Conservation (phyloP, 306 rosid genomes). For the Cicer arietinum region DNA sequence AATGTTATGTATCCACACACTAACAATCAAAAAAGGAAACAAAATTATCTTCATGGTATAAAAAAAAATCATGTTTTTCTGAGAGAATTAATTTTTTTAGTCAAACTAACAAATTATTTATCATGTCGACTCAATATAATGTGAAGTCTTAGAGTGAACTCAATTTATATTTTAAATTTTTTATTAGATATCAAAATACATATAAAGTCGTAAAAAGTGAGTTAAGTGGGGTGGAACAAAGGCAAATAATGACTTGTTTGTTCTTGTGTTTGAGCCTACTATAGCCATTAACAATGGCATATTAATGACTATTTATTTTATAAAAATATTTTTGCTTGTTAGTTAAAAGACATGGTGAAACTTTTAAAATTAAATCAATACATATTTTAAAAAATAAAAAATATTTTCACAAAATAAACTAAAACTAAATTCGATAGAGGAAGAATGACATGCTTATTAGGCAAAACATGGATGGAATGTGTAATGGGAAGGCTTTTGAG, state of each 20-base stretch:
- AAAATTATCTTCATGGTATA: not conserved
- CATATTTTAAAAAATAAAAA: no score
- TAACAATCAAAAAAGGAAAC: constrained; percentile 22
- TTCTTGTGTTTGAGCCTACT: not conserved
- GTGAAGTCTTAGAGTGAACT: no score
- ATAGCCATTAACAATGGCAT: not conserved
- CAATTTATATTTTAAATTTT: not conserved
- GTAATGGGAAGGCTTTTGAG: constrained; percentile 47
- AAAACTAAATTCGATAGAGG: not conserved
- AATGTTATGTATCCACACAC: constrained; percentile 14
- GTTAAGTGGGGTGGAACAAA: not conserved
- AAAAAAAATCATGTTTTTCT: not conserved
- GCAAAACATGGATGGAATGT: constrained; percentile 39
- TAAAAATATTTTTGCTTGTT: no score
- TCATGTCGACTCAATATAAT: no score
- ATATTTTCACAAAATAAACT: no score
- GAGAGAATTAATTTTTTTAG: constrained; percentile 2
- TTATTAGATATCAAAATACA: not conserved
- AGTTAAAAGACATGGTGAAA: no score
- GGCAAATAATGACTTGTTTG: not conserved
- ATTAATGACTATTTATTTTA: no score
- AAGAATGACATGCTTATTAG: not conserved
- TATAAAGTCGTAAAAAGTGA: not conserved
- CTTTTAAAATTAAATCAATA: no score
- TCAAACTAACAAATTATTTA: not conserved